Base-by-base conservation (phyloP, 305 asterid genomes). In the Fraxinus dipetala region DNA sequence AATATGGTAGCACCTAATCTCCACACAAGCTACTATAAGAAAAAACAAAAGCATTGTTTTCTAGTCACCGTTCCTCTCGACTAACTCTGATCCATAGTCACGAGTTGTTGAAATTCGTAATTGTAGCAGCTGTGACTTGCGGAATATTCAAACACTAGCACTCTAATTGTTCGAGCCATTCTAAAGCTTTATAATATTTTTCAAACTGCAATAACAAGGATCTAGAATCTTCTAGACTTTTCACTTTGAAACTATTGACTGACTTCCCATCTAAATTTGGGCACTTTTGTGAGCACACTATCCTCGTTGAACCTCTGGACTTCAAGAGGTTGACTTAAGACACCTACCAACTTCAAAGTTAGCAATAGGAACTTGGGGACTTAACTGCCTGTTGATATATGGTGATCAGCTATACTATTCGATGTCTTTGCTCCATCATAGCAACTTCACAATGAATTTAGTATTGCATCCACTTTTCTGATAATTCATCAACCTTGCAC, bases 61-160 rank as follows among this genome's bases (percentile, higher is more conserved):
- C 72, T 91, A 97, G 0, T 93, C 97, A 0, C 97, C 97, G 84
- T 93, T 73, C 95, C 93, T 16, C 89, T 90, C 0, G 97, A 95
- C 75, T 86, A 94, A 78, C 95, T 92, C 78, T 85, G 97, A 83
- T 92, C 97, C 70, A 91, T 6, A 0, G 91, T 90, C 5, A 96
- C 95, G 11, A 89, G 92, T 24, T 91, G 88, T 77, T 95, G 97
- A 95, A 95, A 79, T 95, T 95, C 90, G 92, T 95, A 11, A 95
- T 98, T 0, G 97, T 92, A 1, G 97, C 99, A 4, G 92, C 96
- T 0, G 98, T 93, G 13, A 93, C 99, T 86, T 1, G 97, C 97
- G 91, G 98, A 84, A 95, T 93, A 85, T 95, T 95, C 89, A 92
- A 87, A 89, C 98, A 95, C 99, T 98, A 93, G 73, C 97, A 95